Evolutionary conservation across 371 early-diverging fungal species (phyloP).

Genomic region (Mortierella sp.): DNA sequence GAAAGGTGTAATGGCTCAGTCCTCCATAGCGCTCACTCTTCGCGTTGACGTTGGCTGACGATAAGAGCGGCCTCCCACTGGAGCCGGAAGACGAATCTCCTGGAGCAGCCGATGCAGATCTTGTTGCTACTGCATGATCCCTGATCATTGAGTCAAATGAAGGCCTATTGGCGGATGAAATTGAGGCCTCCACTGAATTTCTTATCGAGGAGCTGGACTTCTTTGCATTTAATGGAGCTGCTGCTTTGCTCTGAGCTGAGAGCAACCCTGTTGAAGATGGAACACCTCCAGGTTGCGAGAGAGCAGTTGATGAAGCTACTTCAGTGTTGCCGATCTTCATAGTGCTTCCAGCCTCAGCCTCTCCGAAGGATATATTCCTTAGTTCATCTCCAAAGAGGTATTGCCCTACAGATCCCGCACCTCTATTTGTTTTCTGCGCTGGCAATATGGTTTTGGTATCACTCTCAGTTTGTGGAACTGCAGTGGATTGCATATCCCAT

Average conservation of each 20-base stretch:
- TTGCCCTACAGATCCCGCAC: constrained; percentile 14
- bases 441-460: background rate
- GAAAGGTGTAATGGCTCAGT: background rate
- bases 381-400: constrained; percentile 45
- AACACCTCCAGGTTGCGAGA: background rate
- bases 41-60: background rate
- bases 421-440: background rate
- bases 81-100: background rate
- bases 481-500: constrained; percentile 2
- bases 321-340: background rate
- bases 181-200: background rate
- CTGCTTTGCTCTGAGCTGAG: background rate
- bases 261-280: background rate
- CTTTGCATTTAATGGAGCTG: background rate
- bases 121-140: no score
- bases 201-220: constrained; percentile 1
- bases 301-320: background rate
- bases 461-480: background rate
- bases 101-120: background rate
- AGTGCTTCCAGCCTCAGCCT: background rate
- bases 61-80: background rate
- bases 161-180: background rate
- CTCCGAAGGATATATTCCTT: constrained; percentile 29
- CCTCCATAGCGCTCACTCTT: background rate
- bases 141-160: no score